Evolutionary conservation across 2,329 filamentous ascomycete genomes (phyloP), one percentile per base, ranked within the genome.

Genomic region (Ophiocordyceps unilateralis): DNA sequence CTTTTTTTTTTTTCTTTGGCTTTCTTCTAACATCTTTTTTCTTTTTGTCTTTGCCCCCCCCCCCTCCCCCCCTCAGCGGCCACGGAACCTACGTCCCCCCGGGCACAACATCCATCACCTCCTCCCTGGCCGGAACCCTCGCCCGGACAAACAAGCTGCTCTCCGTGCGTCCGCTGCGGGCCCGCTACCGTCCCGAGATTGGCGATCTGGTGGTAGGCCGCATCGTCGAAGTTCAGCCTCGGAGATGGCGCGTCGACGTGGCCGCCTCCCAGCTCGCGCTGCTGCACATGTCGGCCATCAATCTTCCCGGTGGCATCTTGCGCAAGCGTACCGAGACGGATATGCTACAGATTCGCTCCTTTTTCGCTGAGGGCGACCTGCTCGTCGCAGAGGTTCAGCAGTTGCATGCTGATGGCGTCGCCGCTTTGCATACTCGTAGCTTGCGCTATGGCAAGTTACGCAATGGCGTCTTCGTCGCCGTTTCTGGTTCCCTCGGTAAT

Each of bases 81-180:
- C 91, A 98, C 65, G 91, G 91, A 51, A 98, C 91, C 41, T 94
- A 85, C 60, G 69, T 83, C 40, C 72, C 74, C 17, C 61, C 72
- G 5, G 60, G 66, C 40, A 70, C 72, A 42, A 75, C 73, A 5
- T 72, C 78, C 46, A 98, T 98, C 57, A 76, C 82, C 45, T 88
- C 86, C 40, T 93, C 91, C 6, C 82, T 98, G 26, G 88, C 88
- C 7, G 91, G 91, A 54, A 89, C 82, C 7, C 72, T 96, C 30
- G 80, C 83, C 56, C 89, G 88, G 59, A 96, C 89, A 46, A 98
- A 98, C 73, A 96, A 95, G 61, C 79, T 98, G 40, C 79, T 98
- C 50, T 93, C 86, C 2, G 83, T 98, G 45, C 79, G 82, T 2
- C 87, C 91, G 7, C 72, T 98, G 3, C 85, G 88, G 47, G 88